Base-by-base conservation (phyloP, 371 early-diverging fungal species). In the Syncephalis fuscata region DNA sequence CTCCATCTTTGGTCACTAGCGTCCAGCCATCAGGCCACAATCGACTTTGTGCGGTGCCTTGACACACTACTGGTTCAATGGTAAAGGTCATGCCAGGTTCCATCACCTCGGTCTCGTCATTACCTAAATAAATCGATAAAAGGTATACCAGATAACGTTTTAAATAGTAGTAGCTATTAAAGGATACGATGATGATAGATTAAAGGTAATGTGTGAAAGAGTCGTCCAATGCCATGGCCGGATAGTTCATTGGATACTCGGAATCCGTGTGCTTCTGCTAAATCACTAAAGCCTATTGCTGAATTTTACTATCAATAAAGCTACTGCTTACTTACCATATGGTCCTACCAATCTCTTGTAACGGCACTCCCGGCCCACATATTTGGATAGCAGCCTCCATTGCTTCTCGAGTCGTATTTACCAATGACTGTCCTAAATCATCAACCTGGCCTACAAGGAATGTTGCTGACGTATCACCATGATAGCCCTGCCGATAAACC, bases 41-140 rank as follows among this genome's bases (percentile, higher is more conserved):
- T 55, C 64, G 63, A 49, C 82, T 83, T 25, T 55, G 57, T 64
- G 66, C 83, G 11, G 64, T 49, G 14, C 70, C 51, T 58, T 38
- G 46, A 24, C 45, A 50, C 3, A 50, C 21, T 91, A 94, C 92
- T 15, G 94, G 96, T 61, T 96, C 95, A 49, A 96, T 94, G 7
- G 97, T 96, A 54, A 96, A 96, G 40, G 79, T 67, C 55, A 93
- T 92, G 8, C 97, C 97, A 17, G 84, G 74, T 62, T 84, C 82
- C 78, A 89, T 80, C 2, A 80, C 73, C 26, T 95, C 97, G 42
- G 88, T 71, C 2, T 92, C 91, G 70, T 89, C 87, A 63, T 93
- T 91, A 48, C 77, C 74, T 71, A 48, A 23, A 11, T 3, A 42
- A 19, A 48, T 15, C 19, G 9, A 11, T 15, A 38, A 38, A 48